Evolutionary conservation across 1,139 yeast species (phyloP), one percentile per base, ranked within the genome.

Genomic region (Saccharomycopsis hybrid): DNA sequence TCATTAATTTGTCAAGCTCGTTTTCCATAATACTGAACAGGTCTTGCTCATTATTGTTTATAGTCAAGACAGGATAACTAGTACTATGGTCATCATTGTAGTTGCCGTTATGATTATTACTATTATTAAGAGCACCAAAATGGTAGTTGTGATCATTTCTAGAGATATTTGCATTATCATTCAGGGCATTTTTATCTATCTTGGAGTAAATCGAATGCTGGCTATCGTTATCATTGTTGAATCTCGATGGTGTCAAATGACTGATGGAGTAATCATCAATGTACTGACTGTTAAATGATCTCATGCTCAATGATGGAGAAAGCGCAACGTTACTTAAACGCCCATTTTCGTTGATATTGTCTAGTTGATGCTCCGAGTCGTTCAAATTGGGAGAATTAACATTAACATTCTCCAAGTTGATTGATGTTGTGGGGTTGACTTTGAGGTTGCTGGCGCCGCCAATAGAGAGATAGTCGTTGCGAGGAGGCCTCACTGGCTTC

Each of bases 331-430:
- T 11, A 8, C 11, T 4, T 2, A 28, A 8, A 18, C n/a, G 25
- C 30, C 33, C 44, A 31, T 31, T 36, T 30, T 42, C 44, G 9
- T 42, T 42, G 36, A 32, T 25, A 18, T 33, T 42, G 11, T 8
- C 35, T 32, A 36, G 13, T 8, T 11, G 39, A 7, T 36, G 39
- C 13, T 8, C 27, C 11, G 29, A 25, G 8, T 35, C 28, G 13
- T 43, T 43, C n/a, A 33, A 40, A 33, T 46, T 49, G 9, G 53
- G 50, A 5, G 50, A 38, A 29, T 47, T 50, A 11, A 50, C 50
- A 18, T 43, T 50, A 11, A 50, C 50, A 18, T 43, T 50, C 35
- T 50, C 53, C n/a, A 47, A 27, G 30, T 50, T 50, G 9, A 50
- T 27, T 7, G 53, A 50, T 11, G 43, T 28, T 42, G 49, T 38